These are phyloP conservation scores for Camellia oleifera DNA, from an alignment of 179 eudicot species.

Conservation along the genomic window DNA sequence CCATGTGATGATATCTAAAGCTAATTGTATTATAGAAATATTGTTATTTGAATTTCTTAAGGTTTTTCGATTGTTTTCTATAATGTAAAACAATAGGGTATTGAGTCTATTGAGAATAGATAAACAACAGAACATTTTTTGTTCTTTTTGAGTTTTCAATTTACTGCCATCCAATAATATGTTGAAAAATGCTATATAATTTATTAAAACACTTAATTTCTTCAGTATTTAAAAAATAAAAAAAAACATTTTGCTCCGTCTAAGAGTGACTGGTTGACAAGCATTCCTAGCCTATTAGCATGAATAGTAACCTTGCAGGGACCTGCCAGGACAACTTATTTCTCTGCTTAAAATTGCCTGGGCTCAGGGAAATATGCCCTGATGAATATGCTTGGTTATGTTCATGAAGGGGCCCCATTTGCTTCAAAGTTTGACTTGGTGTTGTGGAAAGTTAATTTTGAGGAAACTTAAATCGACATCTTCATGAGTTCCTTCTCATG, in stretches of 20 bases:
- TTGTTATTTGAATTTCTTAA: neutral
- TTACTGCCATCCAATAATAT: neutral
- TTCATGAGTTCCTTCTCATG: neutral
- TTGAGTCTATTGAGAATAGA: neutral
- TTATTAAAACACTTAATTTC: neutral
- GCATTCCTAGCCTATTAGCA: neutral
- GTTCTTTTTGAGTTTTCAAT: neutral
- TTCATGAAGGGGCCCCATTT: conserved; percentile 1
- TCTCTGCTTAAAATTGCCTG: neutral
- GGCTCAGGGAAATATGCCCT: neutral
- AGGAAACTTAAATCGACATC: neutral
- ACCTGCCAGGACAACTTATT: neutral
- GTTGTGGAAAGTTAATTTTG: neutral
- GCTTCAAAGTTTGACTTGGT: neutral
- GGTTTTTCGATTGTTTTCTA: neutral
- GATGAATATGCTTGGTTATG: neutral
- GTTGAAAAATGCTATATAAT: neutral
- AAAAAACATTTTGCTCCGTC: no score
- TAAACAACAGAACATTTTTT: neutral
- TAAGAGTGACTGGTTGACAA: neutral
- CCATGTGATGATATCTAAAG: no score
- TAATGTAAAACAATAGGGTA: neutral
- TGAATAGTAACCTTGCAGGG: neutral
- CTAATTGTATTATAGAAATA: no score
- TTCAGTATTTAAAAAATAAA: no score